phyloP scores from a whole-genome alignment of 2,329 filamentous ascomycete genomes.

The Aureobasidium leucospermi region DNA sequence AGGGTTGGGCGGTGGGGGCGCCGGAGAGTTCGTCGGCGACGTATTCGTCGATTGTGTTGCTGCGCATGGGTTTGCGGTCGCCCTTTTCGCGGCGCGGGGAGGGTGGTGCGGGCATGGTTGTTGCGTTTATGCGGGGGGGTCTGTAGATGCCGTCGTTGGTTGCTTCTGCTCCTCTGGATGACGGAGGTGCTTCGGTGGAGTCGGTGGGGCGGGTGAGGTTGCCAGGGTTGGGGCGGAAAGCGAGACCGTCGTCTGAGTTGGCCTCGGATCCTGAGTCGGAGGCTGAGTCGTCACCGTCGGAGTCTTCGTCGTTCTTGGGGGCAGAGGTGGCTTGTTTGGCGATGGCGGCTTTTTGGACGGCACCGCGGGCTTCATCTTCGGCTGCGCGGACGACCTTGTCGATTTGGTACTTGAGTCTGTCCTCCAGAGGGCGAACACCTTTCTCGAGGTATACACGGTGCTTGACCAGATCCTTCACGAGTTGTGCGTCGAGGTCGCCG shows the following conservation, averaged over 20 bases:
- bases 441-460: conserved; percentile 88
- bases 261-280: conserved; percentile 33
- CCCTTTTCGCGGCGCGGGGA: conserved; percentile 55
- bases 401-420: conserved; percentile 87
- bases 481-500: conserved; percentile 52
- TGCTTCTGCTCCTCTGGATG: conserved; percentile 17
- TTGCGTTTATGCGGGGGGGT: conserved; percentile 81
- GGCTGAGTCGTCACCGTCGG: conserved; percentile 27
- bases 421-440: conserved; percentile 82
- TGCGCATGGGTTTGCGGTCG: conserved; percentile 60
- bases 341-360: conserved; percentile 29
- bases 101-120: conserved; percentile 52
- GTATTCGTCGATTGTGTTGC: conserved; percentile 85
- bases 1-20: conserved; percentile 76
- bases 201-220: conserved; percentile 30
- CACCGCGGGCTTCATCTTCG: conserved; percentile 57
- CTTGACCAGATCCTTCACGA: conserved; percentile 82
- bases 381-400: conserved; percentile 88
- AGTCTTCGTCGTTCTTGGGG: conserved; percentile 27
- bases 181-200: conserved; percentile 19
- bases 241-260: conserved; percentile 47
- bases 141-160: conserved; percentile 67
- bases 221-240: conserved; percentile 55
- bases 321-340: conserved; percentile 24
- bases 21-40: conserved; percentile 74